A percentile compares a stretch with the other conserved stretches of the same genome.
These are phyloP conservation scores for Carex kokanica DNA, from an alignment of 176 grass and related monocot species.

Conservation along the genomic window DNA sequence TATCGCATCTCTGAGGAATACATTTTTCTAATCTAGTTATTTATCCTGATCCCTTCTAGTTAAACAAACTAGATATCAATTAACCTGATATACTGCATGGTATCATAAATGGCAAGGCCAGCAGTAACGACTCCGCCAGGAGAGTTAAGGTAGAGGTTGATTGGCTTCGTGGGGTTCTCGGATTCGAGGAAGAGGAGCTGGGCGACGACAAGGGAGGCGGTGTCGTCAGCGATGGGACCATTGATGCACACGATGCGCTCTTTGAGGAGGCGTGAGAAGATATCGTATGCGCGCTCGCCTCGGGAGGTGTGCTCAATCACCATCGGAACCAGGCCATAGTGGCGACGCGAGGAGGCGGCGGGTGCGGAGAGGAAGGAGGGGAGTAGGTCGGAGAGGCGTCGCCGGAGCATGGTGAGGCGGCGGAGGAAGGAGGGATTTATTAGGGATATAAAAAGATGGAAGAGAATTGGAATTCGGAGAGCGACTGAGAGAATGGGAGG, in stretches of 20 bases:
- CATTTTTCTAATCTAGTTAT: background rate
- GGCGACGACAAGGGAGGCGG: slow-evolving; percentile 71
- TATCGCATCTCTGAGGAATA: background rate
- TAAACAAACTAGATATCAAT: background rate
- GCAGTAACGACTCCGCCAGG: slow-evolving; percentile 72
- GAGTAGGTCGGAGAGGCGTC: slow-evolving; percentile 17
- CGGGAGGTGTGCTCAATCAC: slow-evolving; percentile 89
- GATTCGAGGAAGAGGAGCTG: slow-evolving; percentile 99
- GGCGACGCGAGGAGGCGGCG: background rate
- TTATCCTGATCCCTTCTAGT: background rate
- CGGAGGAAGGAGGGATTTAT: background rate
- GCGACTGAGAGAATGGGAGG: background rate
- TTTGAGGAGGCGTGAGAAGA: slow-evolving; percentile 91
- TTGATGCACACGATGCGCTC: slow-evolving; percentile 90
- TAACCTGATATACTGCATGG: slow-evolving; percentile 76
- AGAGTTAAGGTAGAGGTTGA: slow-evolving; percentile 89
- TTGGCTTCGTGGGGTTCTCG: slow-evolving; percentile 83
- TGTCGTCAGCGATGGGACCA: slow-evolving; percentile 74
- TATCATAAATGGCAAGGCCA: slow-evolving; percentile 93
- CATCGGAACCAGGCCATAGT: slow-evolving; percentile 58
- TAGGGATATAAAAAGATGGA: background rate
- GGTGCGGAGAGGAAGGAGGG: slow-evolving; percentile 35
- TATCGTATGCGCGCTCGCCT: slow-evolving; percentile 80
- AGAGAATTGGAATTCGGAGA: background rate
- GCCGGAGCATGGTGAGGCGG: slow-evolving; percentile 11